Base-by-base conservation (phyloP, 2,329 filamentous ascomycete genomes). In the Fusarium guadeloupense region DNA sequence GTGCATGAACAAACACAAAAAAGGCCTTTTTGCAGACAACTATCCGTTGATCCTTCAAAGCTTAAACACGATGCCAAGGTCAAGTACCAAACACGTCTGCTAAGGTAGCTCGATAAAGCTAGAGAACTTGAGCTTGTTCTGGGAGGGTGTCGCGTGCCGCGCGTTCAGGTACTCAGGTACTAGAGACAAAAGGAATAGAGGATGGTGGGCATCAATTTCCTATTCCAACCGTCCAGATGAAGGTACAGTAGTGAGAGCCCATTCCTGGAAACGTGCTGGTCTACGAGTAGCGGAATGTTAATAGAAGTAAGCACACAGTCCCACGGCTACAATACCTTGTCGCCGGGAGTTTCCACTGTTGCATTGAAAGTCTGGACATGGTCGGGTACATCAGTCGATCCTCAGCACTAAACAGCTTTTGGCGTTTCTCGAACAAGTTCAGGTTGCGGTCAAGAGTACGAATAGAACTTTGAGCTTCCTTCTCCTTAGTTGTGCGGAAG, bases 141-240 rank as follows among this genome's bases (percentile, higher is more conserved):
- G 42, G 38, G 21, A 47, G 33, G 25, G 28, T 52, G 61, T 64
- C 61, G 51, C 52, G 61, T 64, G 61, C 61, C 61, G 61, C 61
- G 51, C 61, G 47, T 65, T 61, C 61, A 65, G 46, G 55, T 34
- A 51, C 35, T 41, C 26, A 44, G 42, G 54, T 46, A 58, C 45
- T 34, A 47, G 45, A 64, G 55, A 42, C 55, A 43, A 44, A 34
- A 26, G 8, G 19, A 26, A 42, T 14, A 30, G 33, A 44, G 23
- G 20, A 17, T 54, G 20, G 12, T 51, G 23, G 31, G 26, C 7
- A 31, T 25, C 19, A 30, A 14, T 34, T 50, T 28, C 38, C 33
- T 37, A 16, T 33, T 28, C 12, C 41, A 35, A 33, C 33, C 16
- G 21, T 54, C 13, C 48, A 14, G 16, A 47, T 54, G 25, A 19